Conservation (phyloP, 164 flowering plant species). For the Sedum album region DNA sequence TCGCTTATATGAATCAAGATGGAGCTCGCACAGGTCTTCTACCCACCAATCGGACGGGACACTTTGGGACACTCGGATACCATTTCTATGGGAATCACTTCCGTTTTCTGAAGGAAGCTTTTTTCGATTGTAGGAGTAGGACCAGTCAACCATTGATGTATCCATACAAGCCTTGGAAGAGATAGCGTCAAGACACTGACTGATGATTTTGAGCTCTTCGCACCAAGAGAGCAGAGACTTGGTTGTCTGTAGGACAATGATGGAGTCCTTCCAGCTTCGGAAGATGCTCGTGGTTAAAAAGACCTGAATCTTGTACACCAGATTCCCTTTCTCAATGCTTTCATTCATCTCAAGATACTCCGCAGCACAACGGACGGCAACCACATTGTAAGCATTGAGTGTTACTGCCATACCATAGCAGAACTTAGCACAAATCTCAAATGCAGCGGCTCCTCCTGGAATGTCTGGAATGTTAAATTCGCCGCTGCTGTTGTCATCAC, state of each 20-base stretch:
- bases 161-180: conserved; percentile 60
- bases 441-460: conserved; percentile 78
- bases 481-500: conserved; percentile 32
- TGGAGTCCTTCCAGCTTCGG: conserved; percentile 76
- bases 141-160: conserved; percentile 63
- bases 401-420: conserved; percentile 78
- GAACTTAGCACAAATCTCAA: conserved; percentile 74
- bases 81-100: conserved; percentile 35
- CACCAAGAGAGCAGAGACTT: conserved; percentile 47
- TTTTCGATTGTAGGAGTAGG: conserved; percentile 60
- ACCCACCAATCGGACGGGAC: conserved; percentile 88
- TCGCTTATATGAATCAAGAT: conserved; percentile 46
- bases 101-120: conserved; percentile 53
- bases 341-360: conserved; percentile 76
- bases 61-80: conserved; percentile 30
- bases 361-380: conserved; percentile 76
- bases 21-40: conserved; percentile 72
- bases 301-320: conserved; percentile 66
- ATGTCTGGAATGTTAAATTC: conserved; percentile 51
- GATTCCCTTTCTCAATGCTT: conserved; percentile 66
- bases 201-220: conserved; percentile 59
- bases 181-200: conserved; percentile 60
- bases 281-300: conserved; percentile 65
- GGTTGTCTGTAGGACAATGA: conserved; percentile 64
- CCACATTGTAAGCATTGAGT: conserved; percentile 72